Evolutionary conservation across 352 stramenopile species (phyloP).

Genomic region (Elongisporangium prolatum): DNA sequence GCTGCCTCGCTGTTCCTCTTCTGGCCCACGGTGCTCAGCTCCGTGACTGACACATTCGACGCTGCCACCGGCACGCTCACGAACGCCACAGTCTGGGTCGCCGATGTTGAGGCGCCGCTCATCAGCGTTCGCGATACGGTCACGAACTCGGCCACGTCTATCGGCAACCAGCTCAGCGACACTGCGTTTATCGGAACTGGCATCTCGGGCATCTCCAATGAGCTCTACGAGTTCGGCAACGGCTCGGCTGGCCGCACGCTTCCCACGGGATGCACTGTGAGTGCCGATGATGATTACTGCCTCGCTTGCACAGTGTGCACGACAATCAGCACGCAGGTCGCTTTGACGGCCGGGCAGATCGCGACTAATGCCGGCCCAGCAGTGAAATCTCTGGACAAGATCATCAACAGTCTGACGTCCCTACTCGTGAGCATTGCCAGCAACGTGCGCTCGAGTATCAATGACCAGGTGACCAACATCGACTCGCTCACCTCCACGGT

Average conservation of each 20-base stretch:
- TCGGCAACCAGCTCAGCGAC: slow-evolving; percentile 23
- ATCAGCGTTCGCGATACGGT: slow-evolving; percentile 39
- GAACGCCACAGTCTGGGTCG: slow-evolving; percentile 35
- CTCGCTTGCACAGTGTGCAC: slow-evolving; percentile 27
- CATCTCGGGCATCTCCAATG: slow-evolving; percentile 16
- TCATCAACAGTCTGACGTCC: slow-evolving; percentile 25
- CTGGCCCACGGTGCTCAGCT: slow-evolving; percentile 37
- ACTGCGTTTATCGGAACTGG: slow-evolving; percentile 47
- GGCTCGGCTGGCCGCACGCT: slow-evolving; percentile 24
- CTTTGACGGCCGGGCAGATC: slow-evolving; percentile 24
- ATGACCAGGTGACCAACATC: slow-evolving; percentile 23
- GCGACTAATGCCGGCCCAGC: slow-evolving; percentile 26
- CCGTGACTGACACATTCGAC: slow-evolving; percentile 43
- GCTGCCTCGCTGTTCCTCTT: slow-evolving; percentile 44
- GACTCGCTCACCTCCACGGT: slow-evolving; percentile 23
- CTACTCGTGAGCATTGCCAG: slow-evolving; percentile 33
- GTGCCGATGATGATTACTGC: slow-evolving; percentile 20
- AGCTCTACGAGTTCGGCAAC: slow-evolving; percentile 24
- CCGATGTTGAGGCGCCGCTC: slow-evolving; percentile 32
- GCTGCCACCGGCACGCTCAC: slow-evolving; percentile 28
- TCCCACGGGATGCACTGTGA: slow-evolving; percentile 22
- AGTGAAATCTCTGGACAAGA: slow-evolving; percentile 22
- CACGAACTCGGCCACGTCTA: slow-evolving; percentile 15
- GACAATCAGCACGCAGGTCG: slow-evolving; percentile 30
- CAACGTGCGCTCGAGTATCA: slow-evolving; percentile 31